Evolutionary conservation across 306 rosid species (phyloP).

Genomic region (Sophora flavescens): DNA sequence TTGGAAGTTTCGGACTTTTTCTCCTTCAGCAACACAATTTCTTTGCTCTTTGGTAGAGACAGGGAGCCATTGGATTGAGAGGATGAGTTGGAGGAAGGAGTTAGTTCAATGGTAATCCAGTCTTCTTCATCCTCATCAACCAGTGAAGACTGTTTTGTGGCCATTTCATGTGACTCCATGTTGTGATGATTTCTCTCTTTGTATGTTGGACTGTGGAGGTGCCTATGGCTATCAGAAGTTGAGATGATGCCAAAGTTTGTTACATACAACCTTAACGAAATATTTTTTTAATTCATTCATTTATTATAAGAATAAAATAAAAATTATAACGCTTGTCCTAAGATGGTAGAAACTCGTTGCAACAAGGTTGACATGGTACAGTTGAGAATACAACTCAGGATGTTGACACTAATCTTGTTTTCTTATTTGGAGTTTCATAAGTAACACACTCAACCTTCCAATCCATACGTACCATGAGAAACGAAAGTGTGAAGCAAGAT

Average conservation of each 20-base stretch:
- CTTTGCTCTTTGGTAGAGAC: conserved; percentile 49
- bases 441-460: too few species aligned
- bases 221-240: conserved; percentile 60
- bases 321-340: background rate
- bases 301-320: background rate
- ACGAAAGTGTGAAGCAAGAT: too few species aligned
- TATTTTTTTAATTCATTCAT: background rate
- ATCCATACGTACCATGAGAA: too few species aligned
- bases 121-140: conserved; percentile 66
- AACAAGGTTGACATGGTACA: too few species aligned
- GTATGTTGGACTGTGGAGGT: conserved; percentile 37
- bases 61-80: conserved; percentile 51
- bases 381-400: too few species aligned
- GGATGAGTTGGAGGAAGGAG: conserved; percentile 52
- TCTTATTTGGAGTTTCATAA: too few species aligned
- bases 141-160: conserved; percentile 44
- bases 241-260: conserved; percentile 34
- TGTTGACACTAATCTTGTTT: too few species aligned
- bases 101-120: conserved; percentile 68
- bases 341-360: too few species aligned
- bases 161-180: conserved; percentile 50
- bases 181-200: conserved; percentile 36
- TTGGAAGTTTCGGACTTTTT: conserved; percentile 53
- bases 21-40: conserved; percentile 68
- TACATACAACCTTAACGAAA: conserved; percentile 41